Conservation (phyloP, 2,329 filamentous ascomycete species). For the Neonectria coccinea region DNA sequence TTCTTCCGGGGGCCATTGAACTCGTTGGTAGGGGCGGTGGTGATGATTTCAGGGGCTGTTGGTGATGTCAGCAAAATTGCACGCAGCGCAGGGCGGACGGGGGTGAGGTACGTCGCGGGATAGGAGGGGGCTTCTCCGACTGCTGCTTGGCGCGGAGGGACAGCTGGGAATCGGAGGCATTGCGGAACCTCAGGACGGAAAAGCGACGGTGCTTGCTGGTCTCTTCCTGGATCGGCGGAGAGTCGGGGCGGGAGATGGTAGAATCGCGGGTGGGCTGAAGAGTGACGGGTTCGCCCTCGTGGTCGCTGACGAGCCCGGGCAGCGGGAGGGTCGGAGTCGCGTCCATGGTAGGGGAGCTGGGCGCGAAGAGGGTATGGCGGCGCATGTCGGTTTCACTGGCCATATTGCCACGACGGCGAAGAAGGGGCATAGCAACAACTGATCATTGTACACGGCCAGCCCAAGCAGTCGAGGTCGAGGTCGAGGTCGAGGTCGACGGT, state of each 20-base stretch:
- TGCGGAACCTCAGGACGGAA: conserved; percentile 83
- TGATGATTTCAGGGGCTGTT: conserved; percentile 82
- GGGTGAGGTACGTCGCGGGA: conserved; percentile 66
- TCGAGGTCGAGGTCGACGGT: conserved; percentile 1
- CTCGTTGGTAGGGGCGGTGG: conserved; percentile 85
- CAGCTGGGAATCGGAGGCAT: conserved; percentile 93
- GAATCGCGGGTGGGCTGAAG: conserved; percentile 43
- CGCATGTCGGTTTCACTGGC: conserved; percentile 71
- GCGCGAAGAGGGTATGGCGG: conserved; percentile 59
- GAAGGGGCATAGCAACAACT: conserved; percentile 66
- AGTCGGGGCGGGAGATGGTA: conserved; percentile 54
- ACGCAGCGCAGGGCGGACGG: conserved; percentile 14
- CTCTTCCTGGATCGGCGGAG: conserved; percentile 67
- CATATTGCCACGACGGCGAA: conserved; percentile 71
- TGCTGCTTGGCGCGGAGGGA: conserved; percentile 80
- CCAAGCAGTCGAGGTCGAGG: conserved; percentile 31
- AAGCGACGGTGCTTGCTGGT: conserved; percentile 70
- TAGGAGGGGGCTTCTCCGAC: conserved; percentile 66
- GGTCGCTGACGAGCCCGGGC: conserved; percentile 34
- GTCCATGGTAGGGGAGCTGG: conserved; percentile 46
- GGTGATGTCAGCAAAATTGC: conserved; percentile 37
- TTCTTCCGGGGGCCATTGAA: conserved; percentile 66
- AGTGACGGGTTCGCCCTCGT: conserved; percentile 33
- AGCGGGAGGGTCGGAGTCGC: conserved; percentile 38
- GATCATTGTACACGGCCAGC: conserved; percentile 54